Percentiles rank a stretch among this genome's conserved stretches.
phyloP scores from a whole-genome alignment of 1,284 basidiomycete genomes.

The Omphalotus olearius region DNA sequence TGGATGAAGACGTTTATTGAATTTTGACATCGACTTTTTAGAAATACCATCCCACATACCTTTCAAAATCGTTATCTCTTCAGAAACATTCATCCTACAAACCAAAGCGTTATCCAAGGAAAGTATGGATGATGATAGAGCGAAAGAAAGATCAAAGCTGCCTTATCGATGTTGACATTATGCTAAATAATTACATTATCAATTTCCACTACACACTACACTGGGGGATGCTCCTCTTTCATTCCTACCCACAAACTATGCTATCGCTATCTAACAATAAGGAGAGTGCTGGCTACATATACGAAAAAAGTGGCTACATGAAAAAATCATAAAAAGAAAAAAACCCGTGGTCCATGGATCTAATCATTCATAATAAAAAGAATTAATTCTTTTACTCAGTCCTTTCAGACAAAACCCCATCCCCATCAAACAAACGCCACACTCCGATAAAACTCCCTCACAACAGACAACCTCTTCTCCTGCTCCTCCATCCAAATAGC shows the following conservation, averaged over 20 bases:
- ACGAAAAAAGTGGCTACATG: conserved; percentile 3
- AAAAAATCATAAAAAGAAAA: not conserved
- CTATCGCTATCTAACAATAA: not conserved
- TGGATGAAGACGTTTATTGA: too few species aligned
- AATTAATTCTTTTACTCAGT: not conserved
- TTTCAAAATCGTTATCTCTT: conserved; percentile 31
- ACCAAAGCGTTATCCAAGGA: not conserved
- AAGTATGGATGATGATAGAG: not conserved
- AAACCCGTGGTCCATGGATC: too few species aligned
- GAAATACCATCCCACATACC: conserved; percentile 17
- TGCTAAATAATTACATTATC: not conserved
- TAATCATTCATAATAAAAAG: not conserved
- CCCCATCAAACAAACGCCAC: not conserved
- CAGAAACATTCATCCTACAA: conserved; percentile 25
- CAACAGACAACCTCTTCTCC: conserved; percentile 43
- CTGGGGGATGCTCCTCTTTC: not conserved
- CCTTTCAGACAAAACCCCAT: not conserved
- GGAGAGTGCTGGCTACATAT: not conserved
- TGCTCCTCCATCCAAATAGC: conserved; percentile 59
- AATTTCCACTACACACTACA: not conserved
- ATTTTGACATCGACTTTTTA: not conserved
- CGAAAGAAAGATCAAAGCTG: not conserved
- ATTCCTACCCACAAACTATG: not conserved
- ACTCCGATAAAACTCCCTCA: conserved; percentile 49
- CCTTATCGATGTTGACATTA: not conserved